Base-by-base conservation (phyloP, 1,284 basidiomycete genomes). In the Farysia itapuensis region DNA sequence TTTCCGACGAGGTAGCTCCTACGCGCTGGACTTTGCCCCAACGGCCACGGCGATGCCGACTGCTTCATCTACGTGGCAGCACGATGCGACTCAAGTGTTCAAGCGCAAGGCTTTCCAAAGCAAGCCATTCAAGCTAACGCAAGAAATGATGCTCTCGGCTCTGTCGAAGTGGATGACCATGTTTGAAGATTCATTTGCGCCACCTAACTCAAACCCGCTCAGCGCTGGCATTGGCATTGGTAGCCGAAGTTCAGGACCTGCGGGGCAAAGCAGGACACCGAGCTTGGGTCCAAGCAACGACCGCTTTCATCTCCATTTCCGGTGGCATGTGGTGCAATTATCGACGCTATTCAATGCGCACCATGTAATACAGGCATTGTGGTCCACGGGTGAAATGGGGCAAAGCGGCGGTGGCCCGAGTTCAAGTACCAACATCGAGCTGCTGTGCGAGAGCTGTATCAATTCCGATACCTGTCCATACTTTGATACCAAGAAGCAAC, bases 231-330 rank as follows among this genome's bases (percentile, higher is more conserved):
- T 16, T 5, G 34, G 18, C 11, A 15, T 22, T 5, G 34, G 34
- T 20, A 16, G 9, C 18, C 6, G 9, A 13, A 35, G 22, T 7
- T 8, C 49, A 39, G 5, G 47, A 15, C 14, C 23, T 8, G n/a
- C n/a, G n/a, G n/a, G n/a, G n/a, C n/a, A n/a, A n/a, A n/a, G n/a
- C n/a, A n/a, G n/a, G n/a, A n/a, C n/a, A n/a, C 47, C 48, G 5
- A 59, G 18, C 13, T 21, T 59, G 14, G 56, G 49, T n/a, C 56
- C 49, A 13, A 59, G 35, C 56, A 59, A 59, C 36, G 56, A 59
- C 19, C 49, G 50, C 7, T 59, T 59, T 28, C 32, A 42, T 38
- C 39, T 59, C 37, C 56, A 59, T 19, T 59, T 59, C 22, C 42
- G 56, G 5, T 59, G 43, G 23, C 56, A 59, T 12, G 49, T 52